A percentile compares a stretch with the other conserved stretches of the same genome.
These are phyloP conservation scores for Kwoniella shivajii DNA, from an alignment of 1,284 basidiomycete species.

Conservation along the genomic window DNA sequence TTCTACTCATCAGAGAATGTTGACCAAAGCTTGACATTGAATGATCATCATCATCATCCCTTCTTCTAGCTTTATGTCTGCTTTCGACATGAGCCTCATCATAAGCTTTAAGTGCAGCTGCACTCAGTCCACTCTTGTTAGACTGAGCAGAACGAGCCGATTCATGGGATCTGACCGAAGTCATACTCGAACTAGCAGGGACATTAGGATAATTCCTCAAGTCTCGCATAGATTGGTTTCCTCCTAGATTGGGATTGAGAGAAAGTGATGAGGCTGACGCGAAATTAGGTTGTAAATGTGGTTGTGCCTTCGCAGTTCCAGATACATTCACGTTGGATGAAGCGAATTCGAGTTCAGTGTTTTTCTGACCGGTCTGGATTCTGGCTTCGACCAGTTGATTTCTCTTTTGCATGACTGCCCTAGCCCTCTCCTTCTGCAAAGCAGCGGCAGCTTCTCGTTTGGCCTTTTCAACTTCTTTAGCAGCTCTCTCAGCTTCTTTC, in stretches of 20 bases:
- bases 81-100: slow-evolving; percentile 29
- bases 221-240: slow-evolving; percentile 2
- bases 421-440: slow-evolving; percentile 74
- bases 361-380: slow-evolving; percentile 30
- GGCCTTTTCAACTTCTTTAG: slow-evolving; percentile 83
- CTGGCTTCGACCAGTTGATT: slow-evolving; percentile 68
- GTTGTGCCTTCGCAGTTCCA: background rate
- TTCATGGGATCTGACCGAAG: slow-evolving; percentile 22
- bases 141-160: slow-evolving; percentile 18
- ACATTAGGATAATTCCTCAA: slow-evolving; percentile 13
- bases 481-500: slow-evolving; percentile 83
- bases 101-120: slow-evolving; percentile 25
- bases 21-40: slow-evolving; percentile 85
- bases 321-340: slow-evolving; percentile 8
- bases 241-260: slow-evolving; percentile 1
- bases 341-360: slow-evolving; percentile 41
- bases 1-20: slow-evolving; percentile 61
- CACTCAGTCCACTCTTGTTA: slow-evolving; percentile 21
- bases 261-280: slow-evolving; percentile 6
- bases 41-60: slow-evolving; percentile 84
- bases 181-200: slow-evolving; percentile 13
- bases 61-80: slow-evolving; percentile 74
- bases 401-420: slow-evolving; percentile 94
- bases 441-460: slow-evolving; percentile 74
- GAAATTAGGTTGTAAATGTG: slow-evolving; percentile 4